These are phyloP conservation scores for Cladophialophora psammophila DNA, from an alignment of 2,329 filamentous ascomycete genomes.

Conservation along the genomic window DNA sequence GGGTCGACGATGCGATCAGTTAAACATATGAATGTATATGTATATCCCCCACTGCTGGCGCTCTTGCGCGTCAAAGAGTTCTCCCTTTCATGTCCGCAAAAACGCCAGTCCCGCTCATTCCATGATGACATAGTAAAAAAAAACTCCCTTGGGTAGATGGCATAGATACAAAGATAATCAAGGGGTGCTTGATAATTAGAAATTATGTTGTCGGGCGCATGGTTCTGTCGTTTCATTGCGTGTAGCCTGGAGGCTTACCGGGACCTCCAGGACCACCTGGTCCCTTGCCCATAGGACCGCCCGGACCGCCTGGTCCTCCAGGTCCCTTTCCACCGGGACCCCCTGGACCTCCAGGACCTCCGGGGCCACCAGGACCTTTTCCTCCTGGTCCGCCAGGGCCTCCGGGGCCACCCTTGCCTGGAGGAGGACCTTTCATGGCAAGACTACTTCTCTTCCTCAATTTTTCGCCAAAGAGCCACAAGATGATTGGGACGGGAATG, in stretches of 20 bases:
- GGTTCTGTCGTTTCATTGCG: conserved; percentile 23
- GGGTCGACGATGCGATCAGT: conserved; percentile 3
- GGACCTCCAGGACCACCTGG: conserved; percentile 29
- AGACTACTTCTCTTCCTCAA: conserved; percentile 47
- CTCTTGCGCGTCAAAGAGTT: conserved; percentile 25
- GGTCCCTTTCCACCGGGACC: conserved; percentile 24
- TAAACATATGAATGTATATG: conserved; percentile 21
- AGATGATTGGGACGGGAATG: conserved; percentile 53
- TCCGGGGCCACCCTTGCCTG: conserved; percentile 33
- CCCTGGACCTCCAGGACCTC: conserved; percentile 24
- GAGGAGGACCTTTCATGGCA: conserved; percentile 37
- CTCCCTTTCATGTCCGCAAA: conserved; percentile 21
- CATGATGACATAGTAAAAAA: conserved; percentile 34
- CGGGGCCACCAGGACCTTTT: conserved; percentile 31
- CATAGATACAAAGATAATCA: conserved; percentile 34
- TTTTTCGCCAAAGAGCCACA: conserved; percentile 56
- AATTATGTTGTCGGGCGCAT: conserved; percentile 30
- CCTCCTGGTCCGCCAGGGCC: conserved; percentile 34
- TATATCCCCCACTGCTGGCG: conserved; percentile 22
- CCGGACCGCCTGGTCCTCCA: conserved; percentile 27
- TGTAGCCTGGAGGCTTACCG: conserved; percentile 18
- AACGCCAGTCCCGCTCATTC: conserved; percentile 37
- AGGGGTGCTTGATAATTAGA: conserved; percentile 23
- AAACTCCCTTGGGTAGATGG: conserved; percentile 21
- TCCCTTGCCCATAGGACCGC: conserved; percentile 26